Evolutionary conservation across 495 filamentous ascomycete species (phyloP).

Genomic region (Aspergillus asperescens): DNA sequence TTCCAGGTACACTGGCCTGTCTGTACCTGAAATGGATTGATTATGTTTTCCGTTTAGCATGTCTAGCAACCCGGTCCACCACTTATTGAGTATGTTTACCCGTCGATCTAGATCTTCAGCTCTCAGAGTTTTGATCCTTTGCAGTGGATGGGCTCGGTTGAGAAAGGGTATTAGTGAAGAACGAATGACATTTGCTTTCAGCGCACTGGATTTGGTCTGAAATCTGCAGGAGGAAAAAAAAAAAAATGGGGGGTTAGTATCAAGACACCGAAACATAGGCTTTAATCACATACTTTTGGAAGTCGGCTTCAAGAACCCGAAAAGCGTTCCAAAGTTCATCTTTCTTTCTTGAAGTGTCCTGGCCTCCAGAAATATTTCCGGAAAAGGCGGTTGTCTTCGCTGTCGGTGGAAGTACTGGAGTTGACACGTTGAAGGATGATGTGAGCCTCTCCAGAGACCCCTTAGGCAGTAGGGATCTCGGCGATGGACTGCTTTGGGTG

Average conservation of each 20-base stretch:
- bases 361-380: slow-evolving; percentile 33
- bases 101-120: slow-evolving; percentile 86
- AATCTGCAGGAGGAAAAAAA: slow-evolving; percentile 42
- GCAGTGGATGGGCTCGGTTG: slow-evolving; percentile 61
- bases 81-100: slow-evolving; percentile 79
- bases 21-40: slow-evolving; percentile 66
- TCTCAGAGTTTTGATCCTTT: slow-evolving; percentile 59
- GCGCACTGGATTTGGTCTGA: slow-evolving; percentile 65
- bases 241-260: background rate
- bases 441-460: slow-evolving; percentile 56
- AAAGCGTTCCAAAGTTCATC: slow-evolving; percentile 92
- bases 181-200: slow-evolving; percentile 78
- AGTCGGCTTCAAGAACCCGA: slow-evolving; percentile 75
- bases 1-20: slow-evolving; percentile 79
- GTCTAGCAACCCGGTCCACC: slow-evolving; percentile 89
- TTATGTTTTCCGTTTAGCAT: slow-evolving; percentile 73
- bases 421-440: slow-evolving; percentile 41
- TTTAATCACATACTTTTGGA: slow-evolving; percentile 54
- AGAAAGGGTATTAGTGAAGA: slow-evolving; percentile 80
- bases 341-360: slow-evolving; percentile 52
- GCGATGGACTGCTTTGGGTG: slow-evolving; percentile 42
- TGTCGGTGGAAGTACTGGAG: slow-evolving; percentile 47
- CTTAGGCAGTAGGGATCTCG: slow-evolving; percentile 50
- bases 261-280: background rate
- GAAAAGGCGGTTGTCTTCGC: slow-evolving; percentile 37